A percentile compares a stretch with the other conserved stretches of the same genome.
phyloP scores from a whole-genome alignment of 345 rosid species.

The Iberis pinnata region DNA sequence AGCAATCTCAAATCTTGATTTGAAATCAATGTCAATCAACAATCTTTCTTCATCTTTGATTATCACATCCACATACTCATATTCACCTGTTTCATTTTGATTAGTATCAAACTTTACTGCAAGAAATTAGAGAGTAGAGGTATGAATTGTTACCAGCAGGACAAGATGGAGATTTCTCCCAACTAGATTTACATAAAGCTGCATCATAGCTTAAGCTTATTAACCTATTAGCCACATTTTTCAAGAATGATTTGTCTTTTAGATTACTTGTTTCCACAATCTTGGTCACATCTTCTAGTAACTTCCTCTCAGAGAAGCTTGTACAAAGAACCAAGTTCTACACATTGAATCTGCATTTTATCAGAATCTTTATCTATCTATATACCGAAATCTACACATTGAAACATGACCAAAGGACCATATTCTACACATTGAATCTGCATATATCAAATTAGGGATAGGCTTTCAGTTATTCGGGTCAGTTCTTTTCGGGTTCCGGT shows the following conservation, averaged over 20 bases:
- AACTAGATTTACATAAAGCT: constrained; percentile 71
- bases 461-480: no score
- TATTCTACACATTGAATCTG: constrained; percentile 33
- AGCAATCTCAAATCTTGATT: constrained; percentile 81
- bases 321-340: constrained; percentile 61
- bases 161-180: constrained; percentile 65
- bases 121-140: no score
- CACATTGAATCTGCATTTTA: neutral
- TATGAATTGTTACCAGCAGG: constrained; percentile 55
- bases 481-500: no score
- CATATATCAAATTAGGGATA: no score
- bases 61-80: constrained; percentile 69
- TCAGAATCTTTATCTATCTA: neutral
- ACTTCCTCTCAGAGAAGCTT: constrained; percentile 47
- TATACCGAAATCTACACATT: neutral
- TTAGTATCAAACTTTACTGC: no score
- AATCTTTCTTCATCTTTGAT: constrained; percentile 55
- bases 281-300: constrained; percentile 55
- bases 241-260: constrained; percentile 50
- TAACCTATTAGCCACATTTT: constrained; percentile 46
- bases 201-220: constrained; percentile 62
- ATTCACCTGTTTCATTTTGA: constrained; percentile 48
- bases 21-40: constrained; percentile 71
- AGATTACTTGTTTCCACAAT: constrained; percentile 63
- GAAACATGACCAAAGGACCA: constrained; percentile 34